A percentile compares a stretch with the other conserved stretches of the same genome.
Conservation (phyloP, 1,284 basidiomycete species). For the Trichosporon inkin region DNA sequence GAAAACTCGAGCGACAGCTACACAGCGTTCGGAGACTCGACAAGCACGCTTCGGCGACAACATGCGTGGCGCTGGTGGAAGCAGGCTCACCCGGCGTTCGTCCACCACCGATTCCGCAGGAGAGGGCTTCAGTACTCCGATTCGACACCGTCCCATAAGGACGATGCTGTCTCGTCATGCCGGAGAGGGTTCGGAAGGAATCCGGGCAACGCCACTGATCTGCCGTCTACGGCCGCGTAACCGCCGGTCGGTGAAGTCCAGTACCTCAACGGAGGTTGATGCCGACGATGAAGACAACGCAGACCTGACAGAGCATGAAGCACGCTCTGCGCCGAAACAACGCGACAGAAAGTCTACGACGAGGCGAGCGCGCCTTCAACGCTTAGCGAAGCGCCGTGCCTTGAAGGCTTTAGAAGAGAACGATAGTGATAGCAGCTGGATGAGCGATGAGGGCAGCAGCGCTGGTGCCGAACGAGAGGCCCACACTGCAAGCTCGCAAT, state of each 20-base stretch:
- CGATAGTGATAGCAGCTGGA: neutral
- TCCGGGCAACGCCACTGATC: constrained; percentile 57
- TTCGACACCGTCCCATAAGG: neutral
- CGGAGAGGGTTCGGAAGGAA: neutral
- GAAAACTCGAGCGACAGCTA: constrained; percentile 26
- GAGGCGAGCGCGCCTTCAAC: constrained; percentile 14
- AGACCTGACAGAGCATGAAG: constrained; percentile 12
- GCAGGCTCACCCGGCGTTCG: constrained; percentile 23
- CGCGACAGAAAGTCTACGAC: neutral
- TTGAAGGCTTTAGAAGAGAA: constrained; percentile 28
- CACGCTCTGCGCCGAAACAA: neutral
- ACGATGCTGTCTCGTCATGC: neutral
- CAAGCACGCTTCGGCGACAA: constrained; percentile 37
- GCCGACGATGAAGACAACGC: constrained; percentile 51
- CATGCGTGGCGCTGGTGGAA: constrained; percentile 33
- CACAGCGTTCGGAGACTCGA: constrained; percentile 17
- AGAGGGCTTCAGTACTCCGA: neutral
- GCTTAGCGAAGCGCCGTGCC: constrained; percentile 32
- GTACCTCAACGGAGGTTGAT: constrained; percentile 46
- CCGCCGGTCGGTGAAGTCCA: constrained; percentile 21
- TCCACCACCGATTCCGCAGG: constrained; percentile 21
- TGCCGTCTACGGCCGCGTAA: constrained; percentile 34
- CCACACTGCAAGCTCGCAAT: neutral
- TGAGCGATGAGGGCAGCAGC: neutral
- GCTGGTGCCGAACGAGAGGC: neutral